Evolutionary conservation across 208 protist species (phyloP).

Genomic region (Wallacemonas rigidus): DNA sequence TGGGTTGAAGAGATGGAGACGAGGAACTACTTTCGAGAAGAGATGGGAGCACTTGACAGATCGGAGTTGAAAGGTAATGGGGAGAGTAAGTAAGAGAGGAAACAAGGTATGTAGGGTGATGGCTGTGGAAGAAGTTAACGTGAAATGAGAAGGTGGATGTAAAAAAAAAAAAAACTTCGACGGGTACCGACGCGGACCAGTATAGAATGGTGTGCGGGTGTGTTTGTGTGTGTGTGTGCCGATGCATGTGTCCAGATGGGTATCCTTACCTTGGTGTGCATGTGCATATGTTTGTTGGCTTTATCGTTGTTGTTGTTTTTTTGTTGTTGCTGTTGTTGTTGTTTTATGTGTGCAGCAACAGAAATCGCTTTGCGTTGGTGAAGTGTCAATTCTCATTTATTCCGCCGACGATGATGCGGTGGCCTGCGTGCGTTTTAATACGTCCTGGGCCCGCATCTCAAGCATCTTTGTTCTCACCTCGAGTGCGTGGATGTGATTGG

Average conservation of each 20-base stretch:
- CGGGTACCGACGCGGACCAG: no score
- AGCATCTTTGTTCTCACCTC: conserved; percentile 69
- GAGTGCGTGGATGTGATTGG: conserved; percentile 50
- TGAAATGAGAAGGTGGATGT: background rate
- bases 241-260: background rate
- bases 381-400: no score
- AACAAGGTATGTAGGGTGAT: background rate
- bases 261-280: no score
- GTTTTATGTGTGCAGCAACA: no score
- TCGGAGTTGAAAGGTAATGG: background rate
- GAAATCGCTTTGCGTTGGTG: no score
- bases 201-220: background rate
- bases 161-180: no score
- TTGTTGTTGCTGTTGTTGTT: no score
- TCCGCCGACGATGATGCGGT: background rate
- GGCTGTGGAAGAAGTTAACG: background rate
- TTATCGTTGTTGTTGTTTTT: no score
- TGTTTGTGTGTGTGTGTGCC: conserved; percentile 4
- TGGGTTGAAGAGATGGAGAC: no score
- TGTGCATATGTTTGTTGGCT: no score
- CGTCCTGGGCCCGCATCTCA: conserved; percentile 55
- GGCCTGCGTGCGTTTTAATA: conserved; percentile 9
- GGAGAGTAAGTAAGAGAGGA: background rate
- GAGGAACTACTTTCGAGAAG: no score
- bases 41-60: background rate